phyloP scores from a whole-genome alignment of 495 filamentous ascomycete genomes.

The Podospora appendiculata region DNA sequence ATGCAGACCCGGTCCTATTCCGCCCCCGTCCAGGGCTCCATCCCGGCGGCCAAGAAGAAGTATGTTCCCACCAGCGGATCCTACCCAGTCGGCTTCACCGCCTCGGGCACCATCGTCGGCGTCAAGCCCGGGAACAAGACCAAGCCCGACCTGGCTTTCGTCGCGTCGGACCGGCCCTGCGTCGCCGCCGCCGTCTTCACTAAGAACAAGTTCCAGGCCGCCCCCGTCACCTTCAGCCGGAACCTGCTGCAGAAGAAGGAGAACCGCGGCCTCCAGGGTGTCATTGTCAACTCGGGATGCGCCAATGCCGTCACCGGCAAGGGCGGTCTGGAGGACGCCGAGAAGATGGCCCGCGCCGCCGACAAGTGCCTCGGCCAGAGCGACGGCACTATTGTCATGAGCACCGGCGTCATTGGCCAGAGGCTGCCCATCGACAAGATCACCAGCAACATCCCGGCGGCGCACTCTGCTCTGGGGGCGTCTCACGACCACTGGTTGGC shows the following conservation, averaged over 20 bases:
- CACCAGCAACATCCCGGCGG: slow-evolving; percentile 68
- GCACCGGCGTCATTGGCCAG: slow-evolving; percentile 96
- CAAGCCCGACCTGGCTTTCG: slow-evolving; percentile 81
- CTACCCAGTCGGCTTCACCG: slow-evolving; percentile 85
- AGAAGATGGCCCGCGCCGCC: slow-evolving; percentile 69
- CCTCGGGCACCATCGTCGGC: slow-evolving; percentile 82
- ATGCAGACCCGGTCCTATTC: slow-evolving; percentile 42
- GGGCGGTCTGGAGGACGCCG: slow-evolving; percentile 82
- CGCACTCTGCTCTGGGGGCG: slow-evolving; percentile 57
- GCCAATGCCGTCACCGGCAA: slow-evolving; percentile 97
- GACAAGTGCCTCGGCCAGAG: slow-evolving; percentile 61
- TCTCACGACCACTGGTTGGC: slow-evolving; percentile 80
- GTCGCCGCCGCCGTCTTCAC: slow-evolving; percentile 94
- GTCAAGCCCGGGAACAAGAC: slow-evolving; percentile 88
- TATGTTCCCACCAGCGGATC: slow-evolving; percentile 80
- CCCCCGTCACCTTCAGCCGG: slow-evolving; percentile 79
- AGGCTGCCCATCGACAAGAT: slow-evolving; percentile 90
- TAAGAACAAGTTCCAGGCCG: slow-evolving; percentile 96
- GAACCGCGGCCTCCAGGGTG: slow-evolving; percentile 65
- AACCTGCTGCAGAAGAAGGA: slow-evolving; percentile 56
- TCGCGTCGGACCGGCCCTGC: slow-evolving; percentile 81
- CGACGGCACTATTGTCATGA: slow-evolving; percentile 83
- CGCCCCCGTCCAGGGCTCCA: slow-evolving; percentile 50
- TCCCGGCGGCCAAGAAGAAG: slow-evolving; percentile 70
- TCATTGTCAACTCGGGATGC: slow-evolving; percentile 93